Evolutionary conservation across 2,329 filamentous ascomycete genomes (phyloP), one percentile per base, ranked within the genome.

Genomic region (Bipolaris victoriae): DNA sequence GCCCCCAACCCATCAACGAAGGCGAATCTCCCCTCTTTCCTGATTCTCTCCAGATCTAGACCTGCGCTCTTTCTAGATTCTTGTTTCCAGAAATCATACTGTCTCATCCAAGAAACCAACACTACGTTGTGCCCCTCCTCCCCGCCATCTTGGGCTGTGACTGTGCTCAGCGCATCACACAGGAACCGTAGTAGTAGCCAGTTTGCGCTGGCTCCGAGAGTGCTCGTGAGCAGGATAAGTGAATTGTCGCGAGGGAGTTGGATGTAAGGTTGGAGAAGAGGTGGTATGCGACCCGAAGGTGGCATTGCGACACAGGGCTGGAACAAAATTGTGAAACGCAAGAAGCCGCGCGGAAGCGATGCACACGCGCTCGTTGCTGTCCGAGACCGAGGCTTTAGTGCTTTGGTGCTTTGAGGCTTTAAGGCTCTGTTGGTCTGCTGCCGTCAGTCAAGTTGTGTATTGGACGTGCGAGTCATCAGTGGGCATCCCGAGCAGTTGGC

Each of bases 31-130:
- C 84, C 84, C 59, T 84, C 83, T 35, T 81, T 80, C 51, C 78
- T 76, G 4, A 88, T 74, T 5, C 81, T 81, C 16, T 88, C 84
- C 49, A 95, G 79, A 76, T 96, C 91, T 47, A 95, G 71, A 2
- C 90, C 90, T 84, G 63, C 89, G 70, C 92, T 76, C 75, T 88
- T 88, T 51, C 86, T 83, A 2, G 83, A 84, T 48, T 90, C 88
- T 3, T 88, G 85, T 61, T 81, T 87, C 92, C 92, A 97, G 72
- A 96, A 96, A 1, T 84, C 80, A 62, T 84, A 85, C 67, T 94
- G 89, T 58, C 91, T 84, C 77, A 96, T 79, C 77, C 95, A 97
- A 78, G 90, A 96, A 56, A 95, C 87, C 3, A 97, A 81, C 3
- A 97, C 81, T 0, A 97, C 76, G 16, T 73, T 75, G 9, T 64